Evolutionary conservation across 257 asterid genomes (phyloP).

Genomic region (Pogostemon cablin): DNA sequence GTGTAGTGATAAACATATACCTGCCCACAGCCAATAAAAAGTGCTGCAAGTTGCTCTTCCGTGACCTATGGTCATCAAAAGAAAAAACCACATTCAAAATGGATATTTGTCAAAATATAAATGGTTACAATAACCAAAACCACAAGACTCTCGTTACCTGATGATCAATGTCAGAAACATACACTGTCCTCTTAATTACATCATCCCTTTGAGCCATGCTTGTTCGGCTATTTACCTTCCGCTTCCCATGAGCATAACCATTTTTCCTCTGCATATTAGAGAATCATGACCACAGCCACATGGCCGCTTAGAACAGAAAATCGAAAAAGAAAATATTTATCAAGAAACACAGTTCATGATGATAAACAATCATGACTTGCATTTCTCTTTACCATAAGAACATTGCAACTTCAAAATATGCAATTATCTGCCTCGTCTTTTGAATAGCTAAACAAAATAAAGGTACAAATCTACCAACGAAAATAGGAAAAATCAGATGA

Average conservation of each 20-base stretch:
- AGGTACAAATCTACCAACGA: constrained; percentile 7
- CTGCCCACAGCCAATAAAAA: constrained; percentile 69
- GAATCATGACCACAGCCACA: constrained; percentile 31
- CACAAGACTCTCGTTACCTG: constrained; percentile 46
- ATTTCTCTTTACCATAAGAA: constrained; percentile 5
- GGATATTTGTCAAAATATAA: not conserved
- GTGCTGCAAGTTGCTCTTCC: constrained; percentile 72
- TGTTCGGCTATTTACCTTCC: constrained; percentile 59
- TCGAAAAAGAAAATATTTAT: not conserved
- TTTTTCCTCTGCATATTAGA: constrained; percentile 52
- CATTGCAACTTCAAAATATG: not conserved
- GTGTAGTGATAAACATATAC: constrained; percentile 36
- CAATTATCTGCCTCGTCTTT: constrained; percentile 19
- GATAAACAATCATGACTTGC: not conserved
- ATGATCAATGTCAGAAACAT: constrained; percentile 80
- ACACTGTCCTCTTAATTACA: constrained; percentile 74
- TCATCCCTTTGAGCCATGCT: constrained; percentile 73
- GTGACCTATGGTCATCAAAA: constrained; percentile 52
- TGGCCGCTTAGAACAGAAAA: not conserved
- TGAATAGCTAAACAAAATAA: not conserved
- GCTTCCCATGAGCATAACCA: constrained; percentile 54
- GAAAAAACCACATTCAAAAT: not conserved
- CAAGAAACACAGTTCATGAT: not conserved
- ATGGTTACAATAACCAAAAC: not conserved
- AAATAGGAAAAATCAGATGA: not conserved